phyloP scores from a whole-genome alignment of 2,329 filamentous ascomycete genomes.

The Gliomastix tumulicola region DNA sequence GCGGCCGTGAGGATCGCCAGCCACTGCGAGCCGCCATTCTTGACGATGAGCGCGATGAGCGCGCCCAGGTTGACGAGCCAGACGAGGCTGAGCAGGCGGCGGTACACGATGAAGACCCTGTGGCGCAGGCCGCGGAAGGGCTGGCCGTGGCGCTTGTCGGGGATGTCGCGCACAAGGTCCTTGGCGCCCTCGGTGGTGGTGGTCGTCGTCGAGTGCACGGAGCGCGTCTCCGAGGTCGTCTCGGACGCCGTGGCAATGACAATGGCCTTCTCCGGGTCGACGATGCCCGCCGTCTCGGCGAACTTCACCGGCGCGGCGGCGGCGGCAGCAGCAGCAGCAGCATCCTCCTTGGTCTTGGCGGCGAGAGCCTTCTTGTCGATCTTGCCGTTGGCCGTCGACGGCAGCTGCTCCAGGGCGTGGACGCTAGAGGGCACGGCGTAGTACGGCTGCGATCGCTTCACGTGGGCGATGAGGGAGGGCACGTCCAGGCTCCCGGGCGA shows the following conservation, averaged over 20 bases:
- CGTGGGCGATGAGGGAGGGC: constrained; percentile 28
- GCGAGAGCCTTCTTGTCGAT: constrained; percentile 42
- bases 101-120: constrained; percentile 45
- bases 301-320: constrained; percentile 1
- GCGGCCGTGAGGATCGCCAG: constrained; percentile 34
- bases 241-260: constrained; percentile 15
- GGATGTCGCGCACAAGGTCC: constrained; percentile 22
- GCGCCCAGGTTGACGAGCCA: constrained; percentile 43
- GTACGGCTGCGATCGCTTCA: constrained; percentile 40
- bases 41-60: constrained; percentile 31
- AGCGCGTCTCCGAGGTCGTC: constrained; percentile 16
- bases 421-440: constrained; percentile 45
- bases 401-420: constrained; percentile 33
- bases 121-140: constrained; percentile 30
- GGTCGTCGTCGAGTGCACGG: constrained; percentile 19
- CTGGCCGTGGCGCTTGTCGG: constrained; percentile 30
- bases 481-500: constrained; percentile 24
- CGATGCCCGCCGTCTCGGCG: background rate
- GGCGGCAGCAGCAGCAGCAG: too few relatives aligned
- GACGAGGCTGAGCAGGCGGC: constrained; percentile 47
- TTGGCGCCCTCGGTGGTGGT: constrained; percentile 20
- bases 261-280: constrained; percentile 3
- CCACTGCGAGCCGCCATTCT: constrained; percentile 24
- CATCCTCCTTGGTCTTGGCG: constrained; percentile 21
- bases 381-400: constrained; percentile 49